Evolutionary conservation across 306 rosid species (phyloP), one percentile per base, ranked within the genome.

Genomic region (Geum urbanum): DNA sequence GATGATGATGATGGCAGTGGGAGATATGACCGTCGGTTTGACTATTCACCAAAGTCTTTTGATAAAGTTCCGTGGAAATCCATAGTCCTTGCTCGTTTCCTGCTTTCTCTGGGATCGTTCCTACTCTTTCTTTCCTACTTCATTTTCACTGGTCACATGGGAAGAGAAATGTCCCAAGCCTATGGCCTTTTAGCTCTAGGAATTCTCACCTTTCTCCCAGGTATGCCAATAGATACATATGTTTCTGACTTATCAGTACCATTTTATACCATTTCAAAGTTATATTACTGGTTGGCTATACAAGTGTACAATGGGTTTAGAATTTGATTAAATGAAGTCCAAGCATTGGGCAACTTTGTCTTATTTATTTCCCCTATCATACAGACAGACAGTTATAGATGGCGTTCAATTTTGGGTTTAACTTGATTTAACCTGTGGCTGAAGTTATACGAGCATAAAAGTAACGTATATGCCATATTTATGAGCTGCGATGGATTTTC

Each of bases 31-130:
- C 92, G 88, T 80, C 91, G 99, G 73, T 95, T 95, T 84, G 94
- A 87, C 83, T 91, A 89, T 80, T 76, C 81, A 5, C 97, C 99
- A 0, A 91, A 75, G 79, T 58, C 91, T 8, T 79, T 91, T 51
- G 96, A 95, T 47, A 95, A 57, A 80, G 80, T 95, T 78, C 99
- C 99, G 10, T 91, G 97, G 97, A 95, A 91, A 78, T 95, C 97
- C 82, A 87, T 95, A 63, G 83, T 64, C 53, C 96, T 91, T 66
- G 99, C 99, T 50, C 81, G 91, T 52, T 88, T 94, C 83, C 79
- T 94, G 45, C 81, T 94, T 44, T 67, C 80, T 72, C 91, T 94
- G 46, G 97, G 99, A 58, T 80, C 80, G 10, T 65, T 78, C 44
- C 96, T 95, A 80, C 79, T 95, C 67, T 82, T 95, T 64, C 94